These are phyloP conservation scores for Purpureocillium lavendulum DNA, from an alignment of 2,329 filamentous ascomycete species.

Conservation along the genomic window DNA sequence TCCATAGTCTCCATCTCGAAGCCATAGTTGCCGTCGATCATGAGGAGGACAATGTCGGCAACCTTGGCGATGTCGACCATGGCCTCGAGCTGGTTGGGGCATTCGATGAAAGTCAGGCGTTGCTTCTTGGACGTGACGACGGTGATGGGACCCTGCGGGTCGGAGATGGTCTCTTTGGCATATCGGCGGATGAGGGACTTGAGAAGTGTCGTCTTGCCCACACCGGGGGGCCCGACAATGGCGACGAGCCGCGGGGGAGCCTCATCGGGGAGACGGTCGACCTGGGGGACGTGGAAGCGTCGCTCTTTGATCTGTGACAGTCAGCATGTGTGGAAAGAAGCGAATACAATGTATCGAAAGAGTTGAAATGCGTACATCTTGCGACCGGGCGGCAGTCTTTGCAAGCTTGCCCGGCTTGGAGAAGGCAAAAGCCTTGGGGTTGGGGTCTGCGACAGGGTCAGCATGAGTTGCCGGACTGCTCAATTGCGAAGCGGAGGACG, in stretches of 20 bases:
- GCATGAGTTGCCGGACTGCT: not conserved
- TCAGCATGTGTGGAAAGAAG: not conserved
- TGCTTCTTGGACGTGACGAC: conserved; percentile 95
- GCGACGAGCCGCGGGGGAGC: conserved; percentile 87
- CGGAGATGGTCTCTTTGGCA: conserved; percentile 87
- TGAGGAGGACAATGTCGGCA: conserved; percentile 90
- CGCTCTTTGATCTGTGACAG: conserved; percentile 75
- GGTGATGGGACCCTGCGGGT: conserved; percentile 86
- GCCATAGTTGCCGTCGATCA: conserved; percentile 98
- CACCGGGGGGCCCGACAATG: conserved; percentile 90
- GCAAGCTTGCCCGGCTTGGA: conserved; percentile 73
- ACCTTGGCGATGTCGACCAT: conserved; percentile 98
- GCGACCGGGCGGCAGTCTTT: conserved; percentile 63
- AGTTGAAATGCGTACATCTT: conserved; percentile 59
- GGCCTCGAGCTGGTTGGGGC: conserved; percentile 88
- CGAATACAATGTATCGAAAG: no score
- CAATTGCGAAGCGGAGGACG: conserved; percentile 9
- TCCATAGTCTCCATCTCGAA: conserved; percentile 99
- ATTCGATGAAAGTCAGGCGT: conserved; percentile 91
- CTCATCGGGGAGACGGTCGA: conserved; percentile 93
- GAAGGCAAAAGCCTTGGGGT: conserved; percentile 87
- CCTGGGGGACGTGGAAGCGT: conserved; percentile 88
- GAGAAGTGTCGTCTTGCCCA: conserved; percentile 90
- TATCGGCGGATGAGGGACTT: conserved; percentile 92
- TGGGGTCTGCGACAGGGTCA: conserved; percentile 46